Conservation (phyloP, 2,329 filamentous ascomycete genomes). For the Ophiostoma ulmi region DNA sequence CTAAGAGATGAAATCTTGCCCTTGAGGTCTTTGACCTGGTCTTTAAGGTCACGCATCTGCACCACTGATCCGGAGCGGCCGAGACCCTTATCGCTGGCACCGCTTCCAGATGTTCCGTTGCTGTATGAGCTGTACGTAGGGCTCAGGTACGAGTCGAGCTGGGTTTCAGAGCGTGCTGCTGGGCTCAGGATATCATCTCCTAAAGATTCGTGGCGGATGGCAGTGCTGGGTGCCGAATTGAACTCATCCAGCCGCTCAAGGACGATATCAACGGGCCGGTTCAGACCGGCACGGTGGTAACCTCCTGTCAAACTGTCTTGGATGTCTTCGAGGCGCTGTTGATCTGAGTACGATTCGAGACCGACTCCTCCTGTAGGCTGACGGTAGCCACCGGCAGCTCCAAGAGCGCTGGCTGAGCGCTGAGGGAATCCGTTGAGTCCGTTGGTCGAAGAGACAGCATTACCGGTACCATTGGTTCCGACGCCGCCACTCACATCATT, state of each 20-base stretch:
- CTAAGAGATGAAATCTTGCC: conserved; percentile 77
- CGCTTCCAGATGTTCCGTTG: neutral
- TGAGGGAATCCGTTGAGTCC: conserved; percentile 37
- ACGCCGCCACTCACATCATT: neutral
- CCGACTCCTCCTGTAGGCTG: conserved; percentile 32
- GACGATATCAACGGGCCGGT: conserved; percentile 37
- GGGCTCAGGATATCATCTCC: conserved; percentile 1
- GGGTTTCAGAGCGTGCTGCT: conserved; percentile 31
- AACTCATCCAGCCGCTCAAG: conserved; percentile 54
- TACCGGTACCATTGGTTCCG: neutral
- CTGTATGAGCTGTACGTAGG: conserved; percentile 41
- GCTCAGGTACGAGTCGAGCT: conserved; percentile 37
- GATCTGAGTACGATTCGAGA: conserved; percentile 34
- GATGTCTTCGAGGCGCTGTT: conserved; percentile 39
- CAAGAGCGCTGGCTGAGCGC: conserved; percentile 60
- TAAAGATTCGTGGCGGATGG: neutral
- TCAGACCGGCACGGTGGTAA: conserved; percentile 32
- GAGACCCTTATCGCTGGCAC: conserved; percentile 42
- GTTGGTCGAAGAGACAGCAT: conserved; percentile 30
- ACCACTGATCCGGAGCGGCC: conserved; percentile 66
- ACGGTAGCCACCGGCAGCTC: conserved; percentile 54
- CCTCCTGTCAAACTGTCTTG: conserved; percentile 34
- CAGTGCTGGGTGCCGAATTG: conserved; percentile 34
- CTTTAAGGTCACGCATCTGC: conserved; percentile 67
- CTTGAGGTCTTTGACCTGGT: conserved; percentile 80